phyloP scores from a whole-genome alignment of 2,329 filamentous ascomycete genomes.

The Penicillium sp. region DNA sequence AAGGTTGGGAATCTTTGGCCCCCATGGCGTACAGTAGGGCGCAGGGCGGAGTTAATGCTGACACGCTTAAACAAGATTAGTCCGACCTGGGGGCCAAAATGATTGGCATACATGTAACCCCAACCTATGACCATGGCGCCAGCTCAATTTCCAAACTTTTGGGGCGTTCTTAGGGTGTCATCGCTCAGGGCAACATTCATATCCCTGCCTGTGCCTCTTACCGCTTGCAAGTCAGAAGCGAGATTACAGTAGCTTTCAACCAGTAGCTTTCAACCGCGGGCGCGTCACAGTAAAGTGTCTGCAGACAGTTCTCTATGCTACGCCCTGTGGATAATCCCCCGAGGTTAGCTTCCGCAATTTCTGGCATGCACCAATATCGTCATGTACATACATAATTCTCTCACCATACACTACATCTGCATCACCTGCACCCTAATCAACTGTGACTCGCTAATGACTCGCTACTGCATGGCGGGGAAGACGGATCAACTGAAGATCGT shows the following conservation, averaged over 20 bases:
- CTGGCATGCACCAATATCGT: neutral
- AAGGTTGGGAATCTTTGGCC: neutral
- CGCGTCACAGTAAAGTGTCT: neutral
- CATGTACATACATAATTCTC: neutral
- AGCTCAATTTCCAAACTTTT: neutral
- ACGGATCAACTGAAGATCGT: neutral
- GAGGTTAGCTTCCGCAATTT: too few relatives aligned
- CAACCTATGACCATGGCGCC: neutral
- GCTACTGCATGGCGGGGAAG: neutral
- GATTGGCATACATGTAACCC: neutral
- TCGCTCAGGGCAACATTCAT: neutral
- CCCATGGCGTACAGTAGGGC: neutral
- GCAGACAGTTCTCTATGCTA: neutral
- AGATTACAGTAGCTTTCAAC: neutral
- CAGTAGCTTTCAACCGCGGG: neutral
- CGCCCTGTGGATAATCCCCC: too few relatives aligned
- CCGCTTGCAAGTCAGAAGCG: neutral
- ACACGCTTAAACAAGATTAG: conserved; percentile 1
- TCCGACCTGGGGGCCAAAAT: conserved; percentile 4
- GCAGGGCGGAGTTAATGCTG: conserved; percentile 5
- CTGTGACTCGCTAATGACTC: neutral
- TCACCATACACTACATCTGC: neutral
- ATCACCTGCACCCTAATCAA: neutral
- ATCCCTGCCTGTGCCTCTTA: neutral
- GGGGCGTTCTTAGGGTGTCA: neutral